A percentile compares a stretch with the other conserved stretches of the same genome.
Evolutionary conservation across 176 grass and related monocot species (phyloP).

Genomic region (Oryza coarctata): DNA sequence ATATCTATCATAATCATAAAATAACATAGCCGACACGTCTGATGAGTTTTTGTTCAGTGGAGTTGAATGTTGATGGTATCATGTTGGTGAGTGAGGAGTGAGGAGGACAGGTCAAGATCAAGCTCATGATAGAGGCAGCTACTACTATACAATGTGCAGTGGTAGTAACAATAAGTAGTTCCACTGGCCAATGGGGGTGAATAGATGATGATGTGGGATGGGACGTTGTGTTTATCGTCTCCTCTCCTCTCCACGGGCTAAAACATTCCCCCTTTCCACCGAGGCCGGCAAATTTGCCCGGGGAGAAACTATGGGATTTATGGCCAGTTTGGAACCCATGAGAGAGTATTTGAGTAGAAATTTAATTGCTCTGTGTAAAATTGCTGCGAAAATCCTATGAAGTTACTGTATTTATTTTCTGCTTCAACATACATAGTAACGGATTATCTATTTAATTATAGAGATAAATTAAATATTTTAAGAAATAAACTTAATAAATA

Average conservation of each 20-base stretch:
- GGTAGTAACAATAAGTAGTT: constrained; percentile 10
- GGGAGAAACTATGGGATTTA: neutral
- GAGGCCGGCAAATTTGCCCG: neutral
- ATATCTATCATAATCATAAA: no score
- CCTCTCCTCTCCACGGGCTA: neutral
- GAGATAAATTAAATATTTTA: no score
- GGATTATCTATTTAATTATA: no score
- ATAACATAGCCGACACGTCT: no score
- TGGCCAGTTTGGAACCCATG: neutral
- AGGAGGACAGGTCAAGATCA: neutral
- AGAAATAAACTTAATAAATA: no score
- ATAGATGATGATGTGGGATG: neutral
- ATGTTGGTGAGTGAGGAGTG: neutral
- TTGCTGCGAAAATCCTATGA: neutral
- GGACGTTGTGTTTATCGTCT: neutral
- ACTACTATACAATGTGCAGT: neutral
- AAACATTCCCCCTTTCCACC: neutral
- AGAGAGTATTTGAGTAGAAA: neutral
- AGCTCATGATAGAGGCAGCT: neutral
- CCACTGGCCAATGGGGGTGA: neutral
- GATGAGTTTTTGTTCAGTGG: neutral
- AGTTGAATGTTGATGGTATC: neutral
- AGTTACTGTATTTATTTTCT: neutral
- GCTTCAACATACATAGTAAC: no score
- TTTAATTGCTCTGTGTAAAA: neutral